Conservation (phyloP, 352 stramenopile genomes). For the Blastocystis sp. region DNA sequence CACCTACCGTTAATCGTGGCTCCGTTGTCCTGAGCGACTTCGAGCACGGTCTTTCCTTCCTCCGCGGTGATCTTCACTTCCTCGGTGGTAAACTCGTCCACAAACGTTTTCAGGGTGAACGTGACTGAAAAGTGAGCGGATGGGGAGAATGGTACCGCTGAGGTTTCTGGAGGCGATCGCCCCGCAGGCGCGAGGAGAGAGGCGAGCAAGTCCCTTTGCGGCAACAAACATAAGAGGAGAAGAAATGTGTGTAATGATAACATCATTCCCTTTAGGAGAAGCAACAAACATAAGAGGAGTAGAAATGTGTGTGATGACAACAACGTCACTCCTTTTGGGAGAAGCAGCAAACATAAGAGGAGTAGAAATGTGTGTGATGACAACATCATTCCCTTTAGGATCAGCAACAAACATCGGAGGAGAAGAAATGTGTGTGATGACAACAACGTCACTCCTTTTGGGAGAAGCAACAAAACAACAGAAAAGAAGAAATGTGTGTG, state of each 20-base stretch:
- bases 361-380: too few relatives aligned
- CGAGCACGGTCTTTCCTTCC: constrained; percentile 61
- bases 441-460: constrained; percentile 70
- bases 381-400: too few relatives aligned
- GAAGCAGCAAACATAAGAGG: too few relatives aligned
- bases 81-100: constrained; percentile 56
- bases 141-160: background rate
- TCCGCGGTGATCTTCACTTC: constrained; percentile 41
- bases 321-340: too few relatives aligned
- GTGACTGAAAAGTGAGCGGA: constrained; percentile 4
- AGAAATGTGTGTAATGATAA: too few relatives aligned
- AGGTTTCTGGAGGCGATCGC: background rate
- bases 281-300: too few relatives aligned
- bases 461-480: too few relatives aligned
- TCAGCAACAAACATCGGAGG: too few relatives aligned
- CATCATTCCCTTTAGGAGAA: too few relatives aligned
- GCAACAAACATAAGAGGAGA: background rate
- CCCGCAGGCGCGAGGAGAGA: background rate
- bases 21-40: constrained; percentile 53
- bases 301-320: too few relatives aligned
- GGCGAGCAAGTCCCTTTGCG: background rate
- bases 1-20: constrained; percentile 24
- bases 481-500: too few relatives aligned
- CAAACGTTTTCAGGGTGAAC: constrained; percentile 58
- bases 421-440: too few relatives aligned